Evolutionary conservation across 2,329 filamentous ascomycete species (phyloP).

Genomic region (Aureobasidium sp.): DNA sequence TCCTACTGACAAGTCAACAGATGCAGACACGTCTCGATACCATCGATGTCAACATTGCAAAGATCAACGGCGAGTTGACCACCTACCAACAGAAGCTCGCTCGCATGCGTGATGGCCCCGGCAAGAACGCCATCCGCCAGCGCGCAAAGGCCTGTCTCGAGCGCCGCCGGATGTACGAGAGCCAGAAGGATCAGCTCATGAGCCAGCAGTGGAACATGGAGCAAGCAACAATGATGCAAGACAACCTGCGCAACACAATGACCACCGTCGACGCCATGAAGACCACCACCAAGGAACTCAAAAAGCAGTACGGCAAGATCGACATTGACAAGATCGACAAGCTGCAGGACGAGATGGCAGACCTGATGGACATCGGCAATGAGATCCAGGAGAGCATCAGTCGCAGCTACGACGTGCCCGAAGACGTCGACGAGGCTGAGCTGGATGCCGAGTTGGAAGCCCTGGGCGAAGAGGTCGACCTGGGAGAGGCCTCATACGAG

Average conservation of each 20-base stretch:
- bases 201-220: conserved; percentile 99
- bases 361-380: conserved; percentile 94
- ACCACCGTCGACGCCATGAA: conserved; percentile 97
- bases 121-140: conserved; percentile 85
- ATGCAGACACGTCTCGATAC: conserved; percentile 74
- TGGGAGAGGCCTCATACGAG: conserved; percentile 60
- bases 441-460: conserved; percentile 94
- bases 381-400: conserved; percentile 95
- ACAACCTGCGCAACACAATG: conserved; percentile 98
- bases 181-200: conserved; percentile 87
- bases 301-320: conserved; percentile 93
- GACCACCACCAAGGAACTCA: conserved; percentile 86
- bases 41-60: conserved; percentile 90
- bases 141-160: conserved; percentile 93
- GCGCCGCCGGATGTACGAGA: conserved; percentile 88
- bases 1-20: conserved; percentile 35
- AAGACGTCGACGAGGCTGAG: conserved; percentile 95
- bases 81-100: conserved; percentile 80
- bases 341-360: conserved; percentile 98
- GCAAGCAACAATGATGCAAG: conserved; percentile 95
- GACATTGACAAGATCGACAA: conserved; percentile 96
- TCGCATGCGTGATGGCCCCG: conserved; percentile 93
- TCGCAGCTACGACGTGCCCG: conserved; percentile 86
- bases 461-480: conserved; percentile 85
- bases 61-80: conserved; percentile 81